phyloP scores from a whole-genome alignment of 2,329 filamentous ascomycete genomes.

The Lachnellula arida region DNA sequence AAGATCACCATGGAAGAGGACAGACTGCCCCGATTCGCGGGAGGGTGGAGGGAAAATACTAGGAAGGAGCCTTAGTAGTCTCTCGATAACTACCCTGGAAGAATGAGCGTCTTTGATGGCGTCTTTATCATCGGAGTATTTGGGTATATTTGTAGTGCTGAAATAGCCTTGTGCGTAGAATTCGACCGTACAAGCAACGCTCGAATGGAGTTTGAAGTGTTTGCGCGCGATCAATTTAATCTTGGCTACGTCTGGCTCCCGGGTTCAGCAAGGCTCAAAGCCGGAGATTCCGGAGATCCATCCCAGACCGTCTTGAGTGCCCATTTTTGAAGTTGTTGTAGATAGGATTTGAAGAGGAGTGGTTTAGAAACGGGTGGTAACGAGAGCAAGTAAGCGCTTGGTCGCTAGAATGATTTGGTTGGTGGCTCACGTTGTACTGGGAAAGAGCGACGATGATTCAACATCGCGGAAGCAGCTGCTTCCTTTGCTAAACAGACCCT shows the following conservation, averaged over 20 bases:
- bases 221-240: slow-evolving; percentile 24
- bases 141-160: slow-evolving; percentile 28
- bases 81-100: slow-evolving; percentile 22
- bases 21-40: slow-evolving; percentile 27
- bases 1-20: slow-evolving; percentile 37
- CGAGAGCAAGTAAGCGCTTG: too few species aligned
- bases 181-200: slow-evolving; percentile 19
- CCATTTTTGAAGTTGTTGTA: background rate
- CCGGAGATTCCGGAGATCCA: slow-evolving; percentile 1
- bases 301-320: background rate
- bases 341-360: background rate
- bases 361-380: too few species aligned
- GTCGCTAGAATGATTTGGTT: too few species aligned
- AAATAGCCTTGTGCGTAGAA: slow-evolving; percentile 28
- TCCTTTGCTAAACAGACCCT: too few species aligned
- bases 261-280: slow-evolving; percentile 24
- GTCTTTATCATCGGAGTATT: slow-evolving; percentile 15
- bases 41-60: slow-evolving; percentile 29
- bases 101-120: slow-evolving; percentile 32
- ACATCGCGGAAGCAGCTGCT: too few species aligned
- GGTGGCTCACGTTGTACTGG: too few species aligned
- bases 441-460: too few species aligned
- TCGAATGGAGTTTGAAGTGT: slow-evolving; percentile 19
- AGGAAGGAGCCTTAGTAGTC: slow-evolving; percentile 31
- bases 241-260: slow-evolving; percentile 25